Evolutionary conservation across 2,329 filamentous ascomycete species (phyloP).

Genomic region (Pseudogymnoascus sp.): DNA sequence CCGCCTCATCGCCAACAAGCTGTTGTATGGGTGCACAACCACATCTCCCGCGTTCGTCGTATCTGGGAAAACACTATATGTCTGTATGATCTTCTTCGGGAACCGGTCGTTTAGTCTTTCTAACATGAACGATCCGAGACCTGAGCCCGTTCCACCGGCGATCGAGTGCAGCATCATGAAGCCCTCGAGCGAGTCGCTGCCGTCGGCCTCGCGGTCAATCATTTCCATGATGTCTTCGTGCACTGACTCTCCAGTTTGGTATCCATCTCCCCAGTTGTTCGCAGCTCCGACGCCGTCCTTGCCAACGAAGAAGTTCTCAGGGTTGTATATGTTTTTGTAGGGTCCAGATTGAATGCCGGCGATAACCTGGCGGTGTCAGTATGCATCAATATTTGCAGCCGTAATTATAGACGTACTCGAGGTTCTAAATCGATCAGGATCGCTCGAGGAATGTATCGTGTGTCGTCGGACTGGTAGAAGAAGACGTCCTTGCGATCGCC

Average conservation of each 20-base stretch:
- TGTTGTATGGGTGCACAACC: constrained; percentile 98
- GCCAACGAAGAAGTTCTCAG: constrained; percentile 96
- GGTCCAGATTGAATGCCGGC: constrained; percentile 87
- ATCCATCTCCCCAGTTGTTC: constrained; percentile 98
- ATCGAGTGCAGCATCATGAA: constrained; percentile 99
- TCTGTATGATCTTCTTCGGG: constrained; percentile 98
- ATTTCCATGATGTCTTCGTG: constrained; percentile 98
- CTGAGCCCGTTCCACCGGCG: constrained; percentile 91
- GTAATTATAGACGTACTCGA: constrained; percentile 47
- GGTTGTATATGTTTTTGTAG: constrained; percentile 99
- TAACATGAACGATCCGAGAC: constrained; percentile 88
- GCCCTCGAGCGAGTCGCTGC: constrained; percentile 94
- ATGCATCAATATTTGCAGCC: no score
- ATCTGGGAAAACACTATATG: constrained; percentile 96
- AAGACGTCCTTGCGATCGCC: constrained; percentile 98
- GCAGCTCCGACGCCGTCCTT: constrained; percentile 90
- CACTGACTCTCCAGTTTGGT: constrained; percentile 83
- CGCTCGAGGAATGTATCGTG: constrained; percentile 91
- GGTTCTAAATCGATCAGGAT: constrained; percentile 95
- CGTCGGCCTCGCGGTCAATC: constrained; percentile 97
- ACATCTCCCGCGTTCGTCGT: constrained; percentile 82
- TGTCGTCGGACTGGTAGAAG: constrained; percentile 99
- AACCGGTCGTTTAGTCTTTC: constrained; percentile 96
- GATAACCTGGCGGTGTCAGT: constrained; percentile 53
- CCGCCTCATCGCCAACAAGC: constrained; percentile 80